Evolutionary conservation across 768 basidiomycete species (phyloP), one percentile per base, ranked within the genome.

Genomic region (Agaricus subrufescens): DNA sequence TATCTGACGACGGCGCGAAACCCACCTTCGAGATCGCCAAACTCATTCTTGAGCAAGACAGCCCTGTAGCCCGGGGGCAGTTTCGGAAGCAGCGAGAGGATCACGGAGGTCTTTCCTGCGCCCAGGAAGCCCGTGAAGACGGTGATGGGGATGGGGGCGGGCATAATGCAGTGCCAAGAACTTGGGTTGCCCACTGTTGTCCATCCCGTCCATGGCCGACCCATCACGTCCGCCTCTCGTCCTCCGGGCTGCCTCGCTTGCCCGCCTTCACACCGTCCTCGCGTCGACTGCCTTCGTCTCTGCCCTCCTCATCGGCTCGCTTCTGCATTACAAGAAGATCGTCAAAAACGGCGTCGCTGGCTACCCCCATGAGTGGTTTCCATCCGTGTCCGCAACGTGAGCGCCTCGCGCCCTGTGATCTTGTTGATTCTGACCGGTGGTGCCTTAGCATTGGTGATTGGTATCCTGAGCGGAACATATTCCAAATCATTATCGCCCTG

Each of bases 61-160:
- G 90, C 88, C 63, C 84, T 91, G 78, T 95, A 95, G 63, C 90
- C 87, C 52, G 83, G 81, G 2, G 93, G 91, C 6, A 98, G 76
- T 61, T 85, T 84, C 2, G 88, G 86, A 2, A 97, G 79, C 1
- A 96, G 75, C 1, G 89, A 87, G 15, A 96, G 81, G 60, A 97
- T 95, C 27, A 89, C 75, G 2, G 84, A 84, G 0, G 87, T 90
- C 69, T 90, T 90, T 43, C 89, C 89, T 15, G 87, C 87, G 2
- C 89, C 90, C 3, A 94, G 81, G 67, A 93, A 96, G 14, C 94
- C 94, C n/a, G 94, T 98, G 71, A 96, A 93, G 56, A 95, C 90
- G 1, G 95, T 95, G 61, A 97, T 87, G 11, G 93, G 92, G 62
- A 94, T 94, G 31, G 75, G 26, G 46, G 26, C 31, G 29, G 46